Percentiles rank a stretch among this genome's conserved stretches.
phyloP scores from a whole-genome alignment of 202 grass and related monocot species.

The Brachypodium distachyon region DNA sequence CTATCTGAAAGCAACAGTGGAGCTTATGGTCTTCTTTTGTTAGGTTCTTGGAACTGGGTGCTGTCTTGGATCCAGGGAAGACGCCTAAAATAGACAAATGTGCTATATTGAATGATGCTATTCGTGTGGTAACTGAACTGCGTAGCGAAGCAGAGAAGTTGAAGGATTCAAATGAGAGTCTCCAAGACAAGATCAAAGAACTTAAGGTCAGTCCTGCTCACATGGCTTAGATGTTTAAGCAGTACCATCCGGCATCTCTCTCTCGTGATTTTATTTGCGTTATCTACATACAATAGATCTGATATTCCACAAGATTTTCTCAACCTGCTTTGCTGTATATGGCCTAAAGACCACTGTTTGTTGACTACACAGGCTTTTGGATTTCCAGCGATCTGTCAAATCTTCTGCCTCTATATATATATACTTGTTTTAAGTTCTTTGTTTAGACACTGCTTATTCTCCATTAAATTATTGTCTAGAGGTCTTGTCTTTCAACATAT shows the following conservation, averaged over 20 bases:
- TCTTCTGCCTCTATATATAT: neutral
- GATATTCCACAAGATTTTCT: neutral
- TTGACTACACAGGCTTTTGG: neutral
- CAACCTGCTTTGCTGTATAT: neutral
- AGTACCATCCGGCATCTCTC: too few species aligned
- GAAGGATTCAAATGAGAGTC: constrained; percentile 85
- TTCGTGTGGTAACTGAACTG: constrained; percentile 63
- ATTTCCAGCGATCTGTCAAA: neutral
- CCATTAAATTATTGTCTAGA: neutral
- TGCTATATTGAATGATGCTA: constrained; percentile 89
- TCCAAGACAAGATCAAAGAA: constrained; percentile 98
- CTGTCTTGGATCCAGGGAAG: constrained; percentile 87
- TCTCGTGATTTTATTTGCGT: too few species aligned
- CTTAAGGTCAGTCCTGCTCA: constrained; percentile 55
- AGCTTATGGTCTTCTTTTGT: neutral
- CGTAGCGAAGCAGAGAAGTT: constrained; percentile 69
- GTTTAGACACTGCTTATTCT: neutral
- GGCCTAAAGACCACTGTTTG: neutral
- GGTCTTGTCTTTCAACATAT: neutral
- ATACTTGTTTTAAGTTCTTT: neutral
- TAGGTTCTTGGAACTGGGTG: constrained; percentile 84
- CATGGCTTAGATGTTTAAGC: neutral
- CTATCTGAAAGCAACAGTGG: neutral
- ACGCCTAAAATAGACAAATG: constrained; percentile 91
- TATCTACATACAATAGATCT: neutral